phyloP scores from a whole-genome alignment of 495 filamentous ascomycete species.

The Articulospora tetracladia region DNA sequence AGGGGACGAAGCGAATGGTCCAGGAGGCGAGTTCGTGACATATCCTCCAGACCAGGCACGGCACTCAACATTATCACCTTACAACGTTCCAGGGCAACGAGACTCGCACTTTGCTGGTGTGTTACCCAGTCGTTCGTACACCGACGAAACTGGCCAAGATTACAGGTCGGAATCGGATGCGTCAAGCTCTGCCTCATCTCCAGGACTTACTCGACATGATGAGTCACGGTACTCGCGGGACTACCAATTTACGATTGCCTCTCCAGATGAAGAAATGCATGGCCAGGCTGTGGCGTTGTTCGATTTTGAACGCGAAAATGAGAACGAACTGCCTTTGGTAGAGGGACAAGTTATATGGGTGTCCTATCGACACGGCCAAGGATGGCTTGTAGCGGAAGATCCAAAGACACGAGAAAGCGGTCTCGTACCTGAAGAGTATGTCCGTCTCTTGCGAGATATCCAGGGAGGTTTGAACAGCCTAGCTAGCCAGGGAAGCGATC shows the following conservation, averaged over 20 bases:
- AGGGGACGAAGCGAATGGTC: conserved; percentile 63
- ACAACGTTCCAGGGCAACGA: conserved; percentile 31
- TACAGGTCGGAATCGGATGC: conserved; percentile 58
- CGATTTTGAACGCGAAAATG: conserved; percentile 91
- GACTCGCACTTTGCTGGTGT: conserved; percentile 42
- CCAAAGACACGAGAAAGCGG: conserved; percentile 83
- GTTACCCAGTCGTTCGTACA: conserved; percentile 44
- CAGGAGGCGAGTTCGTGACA: conserved; percentile 76
- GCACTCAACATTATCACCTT: conserved; percentile 41
- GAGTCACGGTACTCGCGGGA: conserved; percentile 77
- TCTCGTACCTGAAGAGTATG: conserved; percentile 94
- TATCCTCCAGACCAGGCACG: conserved; percentile 65
- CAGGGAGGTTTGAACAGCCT: conserved; percentile 60
- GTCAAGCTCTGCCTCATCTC: conserved; percentile 48
- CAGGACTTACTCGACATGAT: conserved; percentile 43
- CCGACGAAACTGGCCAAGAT: conserved; percentile 43
- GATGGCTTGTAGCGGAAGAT: conserved; percentile 95
- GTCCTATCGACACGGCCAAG: conserved; percentile 90
- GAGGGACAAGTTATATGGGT: conserved; percentile 98
- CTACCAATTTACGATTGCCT: conserved; percentile 93
- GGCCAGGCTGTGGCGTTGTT: conserved; percentile 95
- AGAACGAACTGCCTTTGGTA: conserved; percentile 88
- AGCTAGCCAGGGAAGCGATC: conserved; percentile 33
- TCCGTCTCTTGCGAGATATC: conserved; percentile 87
- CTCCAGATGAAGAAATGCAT: conserved; percentile 95